Evolutionary conservation across 306 rosid species (phyloP), one percentile per base, ranked within the genome.

Genomic region (Cucurbita moschata): DNA sequence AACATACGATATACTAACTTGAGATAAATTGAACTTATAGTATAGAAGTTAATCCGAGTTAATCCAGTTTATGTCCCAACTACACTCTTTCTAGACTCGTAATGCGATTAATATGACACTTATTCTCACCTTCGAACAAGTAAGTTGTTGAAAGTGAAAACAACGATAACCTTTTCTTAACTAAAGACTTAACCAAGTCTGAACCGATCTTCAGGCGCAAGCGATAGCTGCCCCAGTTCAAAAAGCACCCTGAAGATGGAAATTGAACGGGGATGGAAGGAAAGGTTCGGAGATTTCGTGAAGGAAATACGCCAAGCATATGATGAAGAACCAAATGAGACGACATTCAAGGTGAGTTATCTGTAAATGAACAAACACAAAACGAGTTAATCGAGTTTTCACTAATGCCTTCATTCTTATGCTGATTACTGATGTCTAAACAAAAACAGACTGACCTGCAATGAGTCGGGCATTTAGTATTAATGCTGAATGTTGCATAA

Each of bases 181-280:
- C 53, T 5, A 10, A 65, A 53, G 21, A 19, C 21, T 19, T 19
- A 19, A 19, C 21, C 21, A 19, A 19, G 21, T 19, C 21, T 19
- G 21, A 19, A 19, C 21, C 21, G 21, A 19, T 75, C 60, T 57
- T 74, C 80, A 88, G 99, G 99, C 79, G 99, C 97, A 0, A 91
- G 99, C 65, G 96, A 85, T 57, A 89, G 96, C 81, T 95, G 97
- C 78, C 99, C 97, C 0, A 91, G 96, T 88, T 95, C 99, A 13
- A 94, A 97, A 8, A 94, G 96, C 12, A 94, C 99, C 3, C 89
- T 95, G 99, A 87, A 80, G 65, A 91, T 91, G 99, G 97, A 97
- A 19, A 94, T 89, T n/a, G 97, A 94, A 54, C 89, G 97, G 5
- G 97, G 89, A 43, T 86, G 91, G 0, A 94, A 91, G 81, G 99